Evolutionary conservation across 129 eudicot genomes (phyloP), one percentile per base, ranked within the genome.

Genomic region (Logfia minima): DNA sequence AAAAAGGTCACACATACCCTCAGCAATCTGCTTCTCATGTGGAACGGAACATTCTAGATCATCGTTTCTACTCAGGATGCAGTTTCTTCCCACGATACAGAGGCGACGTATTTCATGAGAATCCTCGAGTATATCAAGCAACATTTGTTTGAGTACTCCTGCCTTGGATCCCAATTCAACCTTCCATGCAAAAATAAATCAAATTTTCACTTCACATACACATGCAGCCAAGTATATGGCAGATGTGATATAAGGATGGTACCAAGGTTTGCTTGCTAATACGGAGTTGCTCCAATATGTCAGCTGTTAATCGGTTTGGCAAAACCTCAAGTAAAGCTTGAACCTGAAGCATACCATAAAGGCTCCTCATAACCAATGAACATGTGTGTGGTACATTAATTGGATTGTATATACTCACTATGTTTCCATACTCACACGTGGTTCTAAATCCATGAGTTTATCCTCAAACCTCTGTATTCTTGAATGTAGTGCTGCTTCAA

Each of bases 191-290:
- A 31, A 73, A 66, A 29, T 14, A 22, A 45, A 11, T 61, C 58
- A 41, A 63, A 66, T 60, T 43, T 41, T 34, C 58, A 75, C 53
- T 66, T 73, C 34, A 71, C 66, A 18, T 75, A 41, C 45, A 60
- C 70, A 26, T 60, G 32, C 70, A 78, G 35, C 4, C 69, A 9
- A 26, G 14, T 41, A 21, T 66, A 68, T 32, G 29, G 37, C 56
- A 6, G 63, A 35, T 51, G 37, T 70, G 41, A 39, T 64, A 67
- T 43, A 66, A 77, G 1, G 19, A 79, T 41, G 18, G 48, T 87
- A 94, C 99, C 96, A 94, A 64, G 74, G 92, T 91, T 81, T 95
- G 99, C 80, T 95, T 95, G 96, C 96, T 91, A 65, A 85, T 89
- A 39, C 99, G 96, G 39, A 95, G 94, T 82, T 95, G 82, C 87